A percentile compares a stretch with the other conserved stretches of the same genome.
These are phyloP conservation scores for grape (Vitis vinifera) DNA, from an alignment of 164 flowering plant species.

Conservation along the genomic window DNA sequence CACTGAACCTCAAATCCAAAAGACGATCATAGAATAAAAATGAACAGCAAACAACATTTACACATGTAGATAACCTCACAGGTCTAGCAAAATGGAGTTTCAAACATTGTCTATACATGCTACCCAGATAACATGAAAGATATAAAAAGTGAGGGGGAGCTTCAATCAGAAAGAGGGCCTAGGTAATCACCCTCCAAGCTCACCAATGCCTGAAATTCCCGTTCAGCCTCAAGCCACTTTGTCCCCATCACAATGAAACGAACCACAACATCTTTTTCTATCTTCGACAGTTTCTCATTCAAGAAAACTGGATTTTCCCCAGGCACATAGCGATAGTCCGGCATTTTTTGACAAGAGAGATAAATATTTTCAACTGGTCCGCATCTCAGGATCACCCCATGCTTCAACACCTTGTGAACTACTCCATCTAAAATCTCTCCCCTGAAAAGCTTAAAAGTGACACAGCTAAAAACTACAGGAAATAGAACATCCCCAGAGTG, in stretches of 20 bases:
- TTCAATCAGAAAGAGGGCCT: constrained; percentile 35
- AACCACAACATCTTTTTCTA: constrained; percentile 48
- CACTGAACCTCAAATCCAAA: no score
- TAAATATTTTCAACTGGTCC: constrained; percentile 68
- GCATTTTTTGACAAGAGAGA: constrained; percentile 61
- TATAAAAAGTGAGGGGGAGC: no score
- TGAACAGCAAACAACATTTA: no score
- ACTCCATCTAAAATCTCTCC: constrained; percentile 70
- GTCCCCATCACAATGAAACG: constrained; percentile 47
- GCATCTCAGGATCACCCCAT: constrained; percentile 66
- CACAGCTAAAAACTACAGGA: constrained; percentile 63
- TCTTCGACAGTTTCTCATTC: constrained; percentile 45
- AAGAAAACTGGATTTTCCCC: constrained; percentile 70
- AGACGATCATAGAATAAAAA: no score
- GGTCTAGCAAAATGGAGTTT: no score
- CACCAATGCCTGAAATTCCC: constrained; percentile 46
- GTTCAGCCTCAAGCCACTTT: constrained; percentile 51
- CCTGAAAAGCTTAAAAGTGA: constrained; percentile 62
- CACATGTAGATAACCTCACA: no score
- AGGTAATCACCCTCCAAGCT: constrained; percentile 56
- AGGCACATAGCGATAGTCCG: constrained; percentile 48
- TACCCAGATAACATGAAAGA: no score
- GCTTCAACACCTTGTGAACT: constrained; percentile 60
- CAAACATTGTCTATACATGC: no score
- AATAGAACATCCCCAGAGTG: constrained; percentile 68